Conservation (phyloP, 495 filamentous ascomycete species). For the Neurospora sp. region DNA sequence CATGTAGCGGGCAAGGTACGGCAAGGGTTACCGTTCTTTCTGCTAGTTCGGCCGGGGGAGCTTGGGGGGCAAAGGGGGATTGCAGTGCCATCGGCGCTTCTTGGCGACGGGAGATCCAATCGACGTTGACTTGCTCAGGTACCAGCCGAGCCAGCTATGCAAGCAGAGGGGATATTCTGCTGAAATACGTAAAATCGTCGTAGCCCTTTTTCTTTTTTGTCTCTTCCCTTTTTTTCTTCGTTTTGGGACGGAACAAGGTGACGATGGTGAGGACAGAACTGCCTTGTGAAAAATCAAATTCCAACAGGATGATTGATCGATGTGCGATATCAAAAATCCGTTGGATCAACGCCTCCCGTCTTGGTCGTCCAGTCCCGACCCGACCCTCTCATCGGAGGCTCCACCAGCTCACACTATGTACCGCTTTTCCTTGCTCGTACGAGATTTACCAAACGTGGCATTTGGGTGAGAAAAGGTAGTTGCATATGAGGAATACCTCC, state of each 20-base stretch:
- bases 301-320: background rate
- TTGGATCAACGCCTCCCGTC: background rate
- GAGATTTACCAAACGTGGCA: too few relatives aligned
- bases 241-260: background rate
- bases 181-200: background rate
- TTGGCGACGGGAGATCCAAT: background rate
- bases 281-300: background rate
- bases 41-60: background rate
- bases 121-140: background rate
- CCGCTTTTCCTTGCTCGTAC: too few relatives aligned
- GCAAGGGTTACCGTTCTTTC: background rate
- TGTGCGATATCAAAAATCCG: background rate
- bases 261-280: background rate
- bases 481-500: too few relatives aligned
- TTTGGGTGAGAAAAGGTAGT: too few relatives aligned
- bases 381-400: background rate
- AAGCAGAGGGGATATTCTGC: background rate
- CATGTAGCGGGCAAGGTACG: background rate
- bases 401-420: background rate
- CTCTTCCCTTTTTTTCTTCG: background rate
- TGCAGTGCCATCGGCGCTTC: background rate
- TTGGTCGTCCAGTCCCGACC: background rate
- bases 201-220: background rate
- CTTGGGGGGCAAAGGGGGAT: background rate
- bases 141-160: background rate